Evolutionary conservation across 352 stramenopile genomes (phyloP), one percentile per base, ranked within the genome.

Genomic region (Phytophthora pisi): DNA sequence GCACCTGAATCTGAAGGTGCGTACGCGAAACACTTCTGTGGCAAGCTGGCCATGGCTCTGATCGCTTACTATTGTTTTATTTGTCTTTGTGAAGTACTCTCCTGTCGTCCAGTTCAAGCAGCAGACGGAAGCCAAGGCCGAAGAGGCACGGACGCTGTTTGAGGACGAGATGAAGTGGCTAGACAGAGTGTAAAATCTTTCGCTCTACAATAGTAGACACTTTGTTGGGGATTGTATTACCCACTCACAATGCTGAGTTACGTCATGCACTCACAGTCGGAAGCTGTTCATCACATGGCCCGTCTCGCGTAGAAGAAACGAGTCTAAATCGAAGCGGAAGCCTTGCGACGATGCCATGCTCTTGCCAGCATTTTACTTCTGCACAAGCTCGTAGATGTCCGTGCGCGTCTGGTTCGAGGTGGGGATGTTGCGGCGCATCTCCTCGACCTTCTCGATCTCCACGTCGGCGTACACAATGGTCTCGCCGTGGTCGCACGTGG

Each of bases 391-490:
- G 79, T 99, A 99, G 46, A 99, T 70, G 81, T 99, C 98, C 16
- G 75, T 74, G 64, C 98, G 88, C 63, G 93, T 96, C 81, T 99
- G 98, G 51, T 83, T 77, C n/a, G 81, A 82, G 23, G 97, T 98
- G 26, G 97, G 97, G 69, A 99, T 99, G 67, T 97, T 98, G 60
- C 79, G 88, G 58, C 97, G 91, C 84, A 99, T 97, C 73, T 99
- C 91, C 28, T 97, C 83, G 3, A 99, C 91, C 50, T 95, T 89
- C 13, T 87, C 81, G 23, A 99, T 71, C 70, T 99, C 96, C 28
- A 99, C 82, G 63, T 99, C 97, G 30, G 92, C 96, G 61, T 98
- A 89, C 24, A 99, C 94, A 57, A 99, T 92, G 15, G 80, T 84
- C 45, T 97, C 89, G 9, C 80, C 82, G 75, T 99, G 93, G 26